phyloP scores from a whole-genome alignment of 352 stramenopile genomes.

The Globisporangium polare region DNA sequence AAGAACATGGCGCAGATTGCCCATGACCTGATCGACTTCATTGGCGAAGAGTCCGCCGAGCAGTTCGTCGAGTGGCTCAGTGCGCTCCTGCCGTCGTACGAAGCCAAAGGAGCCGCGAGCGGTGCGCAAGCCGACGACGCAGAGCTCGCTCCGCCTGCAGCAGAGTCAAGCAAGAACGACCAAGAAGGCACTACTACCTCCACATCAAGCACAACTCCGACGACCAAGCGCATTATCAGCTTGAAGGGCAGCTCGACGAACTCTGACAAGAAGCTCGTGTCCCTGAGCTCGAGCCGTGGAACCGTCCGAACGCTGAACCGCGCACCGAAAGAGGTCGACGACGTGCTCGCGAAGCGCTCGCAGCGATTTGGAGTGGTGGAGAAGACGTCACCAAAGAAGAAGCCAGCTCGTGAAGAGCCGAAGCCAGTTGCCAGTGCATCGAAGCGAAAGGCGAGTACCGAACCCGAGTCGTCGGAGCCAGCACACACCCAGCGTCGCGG shows the following conservation, averaged over 20 bases:
- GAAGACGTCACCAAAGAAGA: slow-evolving; percentile 22
- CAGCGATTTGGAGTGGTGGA: slow-evolving; percentile 68
- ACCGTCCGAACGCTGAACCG: slow-evolving; percentile 55
- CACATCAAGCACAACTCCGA: slow-evolving; percentile 6
- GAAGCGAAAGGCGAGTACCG: slow-evolving; percentile 19
- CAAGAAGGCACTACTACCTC: slow-evolving; percentile 9
- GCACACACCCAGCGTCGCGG: slow-evolving; percentile 9
- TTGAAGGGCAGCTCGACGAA: slow-evolving; percentile 38
- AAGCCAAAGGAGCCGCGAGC: slow-evolving; percentile 21
- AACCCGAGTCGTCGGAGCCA: slow-evolving; percentile 11
- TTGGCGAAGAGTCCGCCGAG: slow-evolving; percentile 71
- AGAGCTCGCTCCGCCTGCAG: background rate
- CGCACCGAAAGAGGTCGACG: slow-evolving; percentile 34
- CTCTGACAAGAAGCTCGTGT: slow-evolving; percentile 49
- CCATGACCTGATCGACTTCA: slow-evolving; percentile 80
- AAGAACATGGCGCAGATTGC: slow-evolving; percentile 84
- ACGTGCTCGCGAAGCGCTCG: slow-evolving; percentile 67
- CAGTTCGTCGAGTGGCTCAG: slow-evolving; percentile 74
- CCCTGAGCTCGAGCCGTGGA: slow-evolving; percentile 33
- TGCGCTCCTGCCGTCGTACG: slow-evolving; percentile 44
- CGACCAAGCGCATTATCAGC: slow-evolving; percentile 55
- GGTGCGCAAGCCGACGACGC: background rate
- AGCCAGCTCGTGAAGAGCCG: slow-evolving; percentile 18
- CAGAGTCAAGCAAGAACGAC: slow-evolving; percentile 8
- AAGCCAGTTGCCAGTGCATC: slow-evolving; percentile 24